Conservation (phyloP, 345 rosid species). For the Brassica rapa region DNA sequence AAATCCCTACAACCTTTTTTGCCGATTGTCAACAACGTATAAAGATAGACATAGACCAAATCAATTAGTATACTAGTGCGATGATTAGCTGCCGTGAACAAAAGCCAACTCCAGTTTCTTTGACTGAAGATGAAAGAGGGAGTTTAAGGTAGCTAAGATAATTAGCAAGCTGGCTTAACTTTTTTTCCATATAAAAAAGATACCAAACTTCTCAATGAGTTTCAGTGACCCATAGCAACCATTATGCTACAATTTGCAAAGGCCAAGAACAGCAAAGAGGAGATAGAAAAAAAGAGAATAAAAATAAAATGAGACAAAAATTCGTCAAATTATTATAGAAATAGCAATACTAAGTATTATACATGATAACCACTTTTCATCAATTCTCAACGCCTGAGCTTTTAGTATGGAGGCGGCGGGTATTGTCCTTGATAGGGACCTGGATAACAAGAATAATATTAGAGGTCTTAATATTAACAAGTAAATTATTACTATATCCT, state of each 20-base stretch:
- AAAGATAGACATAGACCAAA: slow-evolving; percentile 3
- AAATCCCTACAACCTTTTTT: slow-evolving; percentile 25
- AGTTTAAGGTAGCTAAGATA: neutral
- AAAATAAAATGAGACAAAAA: neutral
- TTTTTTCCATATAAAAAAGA: neutral
- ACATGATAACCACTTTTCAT: slow-evolving; percentile 23
- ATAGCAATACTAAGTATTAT: neutral
- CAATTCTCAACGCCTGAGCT: slow-evolving; percentile 9
- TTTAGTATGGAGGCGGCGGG: slow-evolving; percentile 59
- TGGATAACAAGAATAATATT: slow-evolving; percentile 29
- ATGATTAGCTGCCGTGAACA: neutral
- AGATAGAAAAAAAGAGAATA: neutral
- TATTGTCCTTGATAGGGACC: slow-evolving; percentile 62
- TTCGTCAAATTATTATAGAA: slow-evolving; percentile 2
- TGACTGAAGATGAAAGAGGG: neutral
- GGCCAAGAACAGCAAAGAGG: neutral
- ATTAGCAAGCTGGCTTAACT: neutral
- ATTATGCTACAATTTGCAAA: slow-evolving; percentile 21
- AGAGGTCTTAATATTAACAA: neutral
- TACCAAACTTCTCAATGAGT: slow-evolving; percentile 6
- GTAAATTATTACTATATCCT: neutral
- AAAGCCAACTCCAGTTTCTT: neutral
- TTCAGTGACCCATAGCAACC: neutral
- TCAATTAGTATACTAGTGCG: neutral
- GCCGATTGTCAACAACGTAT: slow-evolving; percentile 20